phyloP scores from a whole-genome alignment of 2,329 filamentous ascomycete genomes.

The Epicoccum sorghinum region DNA sequence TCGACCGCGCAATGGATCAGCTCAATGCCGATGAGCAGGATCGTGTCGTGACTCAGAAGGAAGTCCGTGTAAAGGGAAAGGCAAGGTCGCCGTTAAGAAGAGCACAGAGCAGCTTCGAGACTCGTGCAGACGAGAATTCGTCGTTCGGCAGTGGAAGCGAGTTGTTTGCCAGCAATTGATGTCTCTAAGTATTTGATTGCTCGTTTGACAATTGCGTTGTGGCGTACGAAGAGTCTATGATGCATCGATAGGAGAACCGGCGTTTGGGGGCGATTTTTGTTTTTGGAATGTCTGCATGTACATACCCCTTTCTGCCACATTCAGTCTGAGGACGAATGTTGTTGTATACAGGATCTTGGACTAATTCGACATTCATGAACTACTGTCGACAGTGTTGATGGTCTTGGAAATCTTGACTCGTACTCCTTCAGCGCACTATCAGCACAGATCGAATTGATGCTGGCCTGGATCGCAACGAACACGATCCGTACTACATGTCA shows the following conservation, averaged over 20 bases:
- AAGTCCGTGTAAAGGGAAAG: conserved; percentile 20
- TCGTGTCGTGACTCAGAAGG: conserved; percentile 12
- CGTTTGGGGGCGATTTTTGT: conserved; percentile 3
- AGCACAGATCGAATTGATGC: too few relatives aligned
- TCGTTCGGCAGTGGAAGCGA: conserved; percentile 17
- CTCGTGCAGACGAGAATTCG: conserved; percentile 18
- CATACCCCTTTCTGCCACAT: conserved; percentile 3
- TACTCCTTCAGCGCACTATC: too few relatives aligned
- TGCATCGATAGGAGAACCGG: conserved; percentile 7
- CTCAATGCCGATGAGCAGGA: conserved; percentile 39
- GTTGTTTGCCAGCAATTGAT: conserved; percentile 18
- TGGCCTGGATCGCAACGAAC: too few relatives aligned
- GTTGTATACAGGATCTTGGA: too few relatives aligned
- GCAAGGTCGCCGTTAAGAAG: conserved; percentile 40
- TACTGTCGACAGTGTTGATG: too few relatives aligned
- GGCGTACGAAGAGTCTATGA: conserved; percentile 1
- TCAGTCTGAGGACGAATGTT: too few relatives aligned
- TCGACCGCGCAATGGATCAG: conserved; percentile 42
- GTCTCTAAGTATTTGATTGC: neutral
- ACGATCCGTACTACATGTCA: too few relatives aligned
- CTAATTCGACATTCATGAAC: too few relatives aligned
- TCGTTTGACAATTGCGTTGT: neutral
- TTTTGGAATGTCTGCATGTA: conserved; percentile 1
- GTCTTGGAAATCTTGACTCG: too few relatives aligned
- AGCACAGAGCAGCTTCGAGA: conserved; percentile 40